phyloP scores from a whole-genome alignment of 306 rosid genomes.

The Glycine soja region DNA sequence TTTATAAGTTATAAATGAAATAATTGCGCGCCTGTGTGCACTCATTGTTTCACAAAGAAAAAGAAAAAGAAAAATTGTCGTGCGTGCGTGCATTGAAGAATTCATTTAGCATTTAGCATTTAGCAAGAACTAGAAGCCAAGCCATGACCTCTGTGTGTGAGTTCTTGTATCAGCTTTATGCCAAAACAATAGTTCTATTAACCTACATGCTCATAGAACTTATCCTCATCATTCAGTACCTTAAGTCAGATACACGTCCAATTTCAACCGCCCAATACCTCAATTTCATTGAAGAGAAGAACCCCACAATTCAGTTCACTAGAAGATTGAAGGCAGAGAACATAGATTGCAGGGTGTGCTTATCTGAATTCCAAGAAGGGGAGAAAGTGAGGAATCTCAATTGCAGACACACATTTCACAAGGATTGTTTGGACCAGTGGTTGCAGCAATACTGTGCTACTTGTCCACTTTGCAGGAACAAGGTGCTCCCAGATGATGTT shows the following conservation, averaged over 20 bases:
- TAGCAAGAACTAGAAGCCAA: slow-evolving; percentile 21
- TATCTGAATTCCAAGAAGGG: slow-evolving; percentile 79
- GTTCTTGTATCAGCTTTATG: slow-evolving; percentile 64
- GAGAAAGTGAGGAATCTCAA: slow-evolving; percentile 70
- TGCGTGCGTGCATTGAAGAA: too few relatives aligned
- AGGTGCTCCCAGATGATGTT: slow-evolving; percentile 75
- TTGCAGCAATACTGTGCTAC: slow-evolving; percentile 75
- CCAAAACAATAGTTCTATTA: slow-evolving; percentile 64
- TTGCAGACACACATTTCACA: slow-evolving; percentile 84
- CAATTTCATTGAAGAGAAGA: slow-evolving; percentile 72
- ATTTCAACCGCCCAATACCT: slow-evolving; percentile 74
- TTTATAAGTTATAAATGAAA: neutral
- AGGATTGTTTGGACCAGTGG: slow-evolving; percentile 87
- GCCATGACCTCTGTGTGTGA: slow-evolving; percentile 69
- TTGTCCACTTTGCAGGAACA: slow-evolving; percentile 88
- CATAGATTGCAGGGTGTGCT: slow-evolving; percentile 77
- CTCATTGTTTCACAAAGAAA: too few relatives aligned
- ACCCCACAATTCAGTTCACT: slow-evolving; percentile 63
- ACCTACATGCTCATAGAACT: slow-evolving; percentile 67
- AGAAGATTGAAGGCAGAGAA: slow-evolving; percentile 20
- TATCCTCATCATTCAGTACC: slow-evolving; percentile 51
- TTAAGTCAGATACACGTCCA: slow-evolving; percentile 50
- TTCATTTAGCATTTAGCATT: too few relatives aligned
- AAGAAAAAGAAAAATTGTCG: too few relatives aligned
- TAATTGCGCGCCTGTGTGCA: neutral